Conservation (phyloP, 2,329 filamentous ascomycete species). For the Sphaerulina musiva region DNA sequence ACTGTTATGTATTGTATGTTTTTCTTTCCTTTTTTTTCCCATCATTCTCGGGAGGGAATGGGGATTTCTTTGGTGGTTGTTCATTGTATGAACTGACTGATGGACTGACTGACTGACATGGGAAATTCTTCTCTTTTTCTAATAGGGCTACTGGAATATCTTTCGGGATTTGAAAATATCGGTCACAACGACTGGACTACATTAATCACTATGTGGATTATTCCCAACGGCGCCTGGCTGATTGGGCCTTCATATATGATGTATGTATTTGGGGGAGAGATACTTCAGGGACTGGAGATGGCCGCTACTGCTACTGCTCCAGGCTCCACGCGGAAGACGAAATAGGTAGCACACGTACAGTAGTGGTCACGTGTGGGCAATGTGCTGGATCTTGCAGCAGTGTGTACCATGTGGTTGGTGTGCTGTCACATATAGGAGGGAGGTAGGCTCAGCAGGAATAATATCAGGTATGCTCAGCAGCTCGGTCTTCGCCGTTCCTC, state of each 20-base stretch:
- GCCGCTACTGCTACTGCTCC: slow-evolving; percentile 35
- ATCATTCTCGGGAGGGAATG: no score
- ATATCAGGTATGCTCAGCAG: no score
- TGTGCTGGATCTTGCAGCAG: no score
- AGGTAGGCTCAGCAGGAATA: no score
- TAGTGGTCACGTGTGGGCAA: slow-evolving; percentile 10
- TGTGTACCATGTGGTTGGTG: no score
- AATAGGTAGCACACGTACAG: no score
- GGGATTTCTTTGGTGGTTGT: no score
- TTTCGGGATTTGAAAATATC: slow-evolving; percentile 54
- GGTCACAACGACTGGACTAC: slow-evolving; percentile 53
- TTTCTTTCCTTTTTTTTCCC: slow-evolving; percentile 1
- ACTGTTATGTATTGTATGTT: slow-evolving; percentile 57
- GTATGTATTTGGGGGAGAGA: slow-evolving; percentile 55
- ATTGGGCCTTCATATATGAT: slow-evolving; percentile 57
- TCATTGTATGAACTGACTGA: no score
- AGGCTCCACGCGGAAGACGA: slow-evolving; percentile 18
- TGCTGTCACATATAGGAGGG: no score
- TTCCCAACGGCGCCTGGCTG: slow-evolving; percentile 63
- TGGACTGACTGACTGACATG: no score
- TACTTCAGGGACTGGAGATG: slow-evolving; percentile 53
- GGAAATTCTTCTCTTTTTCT: no score
- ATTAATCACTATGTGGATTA: slow-evolving; percentile 54
- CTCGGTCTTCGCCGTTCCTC: no score
- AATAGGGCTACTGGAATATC: slow-evolving; percentile 56